Evolutionary conservation across 352 stramenopile genomes (phyloP).

Genomic region (Pythium coloratum): DNA sequence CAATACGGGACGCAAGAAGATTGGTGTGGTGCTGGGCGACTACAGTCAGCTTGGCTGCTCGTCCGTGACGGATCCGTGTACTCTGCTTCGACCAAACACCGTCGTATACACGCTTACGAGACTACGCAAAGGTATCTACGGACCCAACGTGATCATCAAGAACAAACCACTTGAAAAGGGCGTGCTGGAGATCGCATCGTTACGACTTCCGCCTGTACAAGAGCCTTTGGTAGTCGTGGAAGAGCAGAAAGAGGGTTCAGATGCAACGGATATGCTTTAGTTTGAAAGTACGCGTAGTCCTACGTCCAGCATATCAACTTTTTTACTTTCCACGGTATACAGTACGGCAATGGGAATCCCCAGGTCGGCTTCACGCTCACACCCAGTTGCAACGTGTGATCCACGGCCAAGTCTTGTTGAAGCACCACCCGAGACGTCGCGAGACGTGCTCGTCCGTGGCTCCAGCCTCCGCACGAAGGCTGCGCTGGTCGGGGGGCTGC

Average conservation of each 20-base stretch:
- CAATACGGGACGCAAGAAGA: constrained; percentile 67
- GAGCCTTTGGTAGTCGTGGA: neutral
- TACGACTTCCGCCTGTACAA: neutral
- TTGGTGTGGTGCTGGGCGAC: constrained; percentile 72
- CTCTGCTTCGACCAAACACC: constrained; percentile 55
- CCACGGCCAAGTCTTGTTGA: neutral
- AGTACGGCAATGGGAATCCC: no score
- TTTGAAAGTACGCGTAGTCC: neutral
- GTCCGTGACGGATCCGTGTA: constrained; percentile 72
- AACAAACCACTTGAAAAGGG: constrained; percentile 78
- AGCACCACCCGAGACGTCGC: neutral
- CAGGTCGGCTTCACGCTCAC: neutral
- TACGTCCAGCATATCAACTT: neutral
- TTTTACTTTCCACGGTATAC: no score
- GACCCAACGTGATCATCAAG: constrained; percentile 68
- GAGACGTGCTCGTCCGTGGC: neutral
- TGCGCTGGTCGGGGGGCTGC: neutral
- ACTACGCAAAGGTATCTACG: constrained; percentile 68
- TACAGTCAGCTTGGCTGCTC: constrained; percentile 72
- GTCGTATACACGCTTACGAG: constrained; percentile 68
- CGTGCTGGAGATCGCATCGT: constrained; percentile 54
- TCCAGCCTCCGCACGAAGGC: neutral
- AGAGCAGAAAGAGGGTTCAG: neutral
- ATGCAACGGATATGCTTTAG: no score
- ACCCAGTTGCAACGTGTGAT: neutral